These are phyloP conservation scores for Mycena polygramma DNA, from an alignment of 768 basidiomycete genomes.

Conservation along the genomic window DNA sequence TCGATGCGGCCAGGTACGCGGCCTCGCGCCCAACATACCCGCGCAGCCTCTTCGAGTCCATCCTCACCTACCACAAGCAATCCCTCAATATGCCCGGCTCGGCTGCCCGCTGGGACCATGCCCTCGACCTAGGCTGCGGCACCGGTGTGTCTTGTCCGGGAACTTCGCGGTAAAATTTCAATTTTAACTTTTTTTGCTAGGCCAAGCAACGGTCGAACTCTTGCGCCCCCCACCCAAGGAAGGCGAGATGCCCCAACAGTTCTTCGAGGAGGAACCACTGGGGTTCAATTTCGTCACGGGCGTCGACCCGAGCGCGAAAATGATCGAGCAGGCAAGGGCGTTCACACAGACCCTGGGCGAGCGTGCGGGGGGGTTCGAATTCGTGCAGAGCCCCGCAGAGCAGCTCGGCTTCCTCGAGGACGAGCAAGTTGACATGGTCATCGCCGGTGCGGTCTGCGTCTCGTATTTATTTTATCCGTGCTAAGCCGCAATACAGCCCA, in stretches of 20 bases:
- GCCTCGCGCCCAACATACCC: constrained; percentile 83
- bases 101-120: constrained; percentile 61
- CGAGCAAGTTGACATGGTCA: constrained; percentile 72
- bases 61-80: constrained; percentile 69
- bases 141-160: constrained; percentile 64
- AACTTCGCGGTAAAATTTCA: neutral
- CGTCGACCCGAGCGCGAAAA: constrained; percentile 80
- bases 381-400: constrained; percentile 63
- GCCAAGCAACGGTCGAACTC: constrained; percentile 34
- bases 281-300: constrained; percentile 72
- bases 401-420: constrained; percentile 63
- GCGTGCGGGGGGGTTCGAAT: constrained; percentile 40
- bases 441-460: constrained; percentile 63
- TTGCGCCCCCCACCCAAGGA: neutral
- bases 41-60: constrained; percentile 68
- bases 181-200: neutral
- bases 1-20: constrained; percentile 78
- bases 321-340: constrained; percentile 70
- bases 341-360: constrained; percentile 27
- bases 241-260: neutral
- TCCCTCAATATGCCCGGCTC: constrained; percentile 20
- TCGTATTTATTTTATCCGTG: neutral
- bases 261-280: constrained; percentile 66
- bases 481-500: constrained; percentile 64
- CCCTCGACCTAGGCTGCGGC: constrained; percentile 86